These are phyloP conservation scores for Syzygium oleosum DNA, from an alignment of 345 rosid genomes.

Conservation along the genomic window DNA sequence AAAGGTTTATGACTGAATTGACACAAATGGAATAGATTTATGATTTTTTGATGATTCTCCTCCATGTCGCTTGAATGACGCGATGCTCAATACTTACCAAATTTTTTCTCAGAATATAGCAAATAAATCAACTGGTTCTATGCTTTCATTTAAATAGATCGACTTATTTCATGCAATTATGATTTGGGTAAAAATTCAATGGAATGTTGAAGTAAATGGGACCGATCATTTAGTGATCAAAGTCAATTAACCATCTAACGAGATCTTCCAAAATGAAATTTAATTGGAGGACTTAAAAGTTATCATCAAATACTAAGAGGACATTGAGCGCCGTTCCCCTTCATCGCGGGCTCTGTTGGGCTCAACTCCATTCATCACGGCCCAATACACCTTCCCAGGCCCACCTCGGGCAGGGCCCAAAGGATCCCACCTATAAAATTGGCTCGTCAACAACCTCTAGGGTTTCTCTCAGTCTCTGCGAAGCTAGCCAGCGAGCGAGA, in stretches of 20 bases:
- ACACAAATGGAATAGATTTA: too few species aligned
- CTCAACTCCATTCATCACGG: not conserved
- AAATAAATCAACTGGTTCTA: not conserved
- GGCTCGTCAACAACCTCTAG: not conserved
- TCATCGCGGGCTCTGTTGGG: not conserved
- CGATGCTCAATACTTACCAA: fast-evolving
- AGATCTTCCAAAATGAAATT: not conserved
- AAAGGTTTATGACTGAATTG: too few species aligned
- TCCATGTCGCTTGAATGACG: fast-evolving
- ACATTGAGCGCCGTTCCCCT: not conserved
- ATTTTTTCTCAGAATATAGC: not conserved
- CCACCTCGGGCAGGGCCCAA: not conserved
- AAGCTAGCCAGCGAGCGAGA: not conserved
- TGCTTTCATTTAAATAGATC: not conserved
- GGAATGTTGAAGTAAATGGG: not conserved
- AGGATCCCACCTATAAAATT: not conserved
- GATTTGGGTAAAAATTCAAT: not conserved
- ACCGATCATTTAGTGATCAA: not conserved
- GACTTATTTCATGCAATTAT: not conserved
- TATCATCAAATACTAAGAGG: not conserved
- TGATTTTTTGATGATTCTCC: too few species aligned
- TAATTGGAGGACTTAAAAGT: not conserved
- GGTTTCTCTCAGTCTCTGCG: not conserved
- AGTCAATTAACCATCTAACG: not conserved
- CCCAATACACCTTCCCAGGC: not conserved